Evolutionary conservation across 225 moss, liverwort and hornwort genomes (phyloP), one percentile per base, ranked within the genome.

Genomic region (Asterella californica): DNA sequence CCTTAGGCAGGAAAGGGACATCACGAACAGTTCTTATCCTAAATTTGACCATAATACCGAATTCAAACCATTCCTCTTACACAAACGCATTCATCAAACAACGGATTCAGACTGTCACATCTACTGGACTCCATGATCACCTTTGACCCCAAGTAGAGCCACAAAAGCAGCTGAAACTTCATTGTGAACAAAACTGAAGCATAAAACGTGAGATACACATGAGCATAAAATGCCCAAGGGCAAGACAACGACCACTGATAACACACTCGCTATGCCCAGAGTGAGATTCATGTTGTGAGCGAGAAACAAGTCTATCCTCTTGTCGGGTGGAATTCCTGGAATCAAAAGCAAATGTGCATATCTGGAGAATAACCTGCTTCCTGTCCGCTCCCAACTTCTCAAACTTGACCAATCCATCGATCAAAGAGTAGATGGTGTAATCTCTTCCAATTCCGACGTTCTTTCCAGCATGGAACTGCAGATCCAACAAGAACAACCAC

Each of bases 331-430:
- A n/a, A n/a, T n/a, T n/a, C n/a, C n/a, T n/a, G n/a, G n/a, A n/a
- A n/a, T n/a, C n/a, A n/a, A n/a, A n/a, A n/a, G n/a, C n/a, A n/a
- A n/a, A n/a, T n/a, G n/a, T n/a, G n/a, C n/a, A n/a, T n/a, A n/a
- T 42, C 19, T 37, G 32, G 65, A 30, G 4, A 53, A 19, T 24
- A 78, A 95, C 92, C 96, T 94, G 89, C 80, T 97, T 93, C 84
- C 92, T 89, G 81, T 97, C 94, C 1, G 90, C 85, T 59, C 93
- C 93, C 15, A 80, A 90, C 79, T 99, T 99, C 85, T 97, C 94
- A 50, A 97, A 97, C 82, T 94, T 97, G 0, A 97, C 97, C 61
- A 97, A 90, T 24, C 94, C 94, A 63, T 94, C 91, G 76, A 97
- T 97, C 83, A 94, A 75, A 6, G 94, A 93, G 72, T 55, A 97